These are phyloP conservation scores for Citrus inodora DNA, from an alignment of 345 rosid genomes.

Conservation along the genomic window DNA sequence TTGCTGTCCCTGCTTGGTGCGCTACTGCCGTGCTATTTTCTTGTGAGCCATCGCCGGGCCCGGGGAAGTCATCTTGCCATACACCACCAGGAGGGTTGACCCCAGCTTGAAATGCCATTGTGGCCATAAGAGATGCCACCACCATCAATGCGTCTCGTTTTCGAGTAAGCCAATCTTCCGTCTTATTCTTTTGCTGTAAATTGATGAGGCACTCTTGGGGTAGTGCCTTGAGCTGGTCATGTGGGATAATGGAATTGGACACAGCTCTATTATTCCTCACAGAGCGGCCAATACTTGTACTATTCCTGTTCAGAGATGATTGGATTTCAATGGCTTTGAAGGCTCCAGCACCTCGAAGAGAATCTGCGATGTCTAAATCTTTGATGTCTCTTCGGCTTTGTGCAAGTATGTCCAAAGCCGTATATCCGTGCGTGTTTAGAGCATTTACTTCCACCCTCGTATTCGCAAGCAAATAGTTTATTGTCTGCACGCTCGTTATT, in stretches of 20 bases:
- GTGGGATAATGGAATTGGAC: not conserved
- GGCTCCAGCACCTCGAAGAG: slow-evolving; percentile 14
- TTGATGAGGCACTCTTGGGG: not conserved
- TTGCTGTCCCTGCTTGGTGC: slow-evolving; percentile 21
- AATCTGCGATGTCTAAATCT: slow-evolving; percentile 24
- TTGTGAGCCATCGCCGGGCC: not conserved
- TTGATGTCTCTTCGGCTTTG: slow-evolving; percentile 15
- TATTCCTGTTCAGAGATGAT: not conserved
- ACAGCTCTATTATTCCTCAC: not conserved
- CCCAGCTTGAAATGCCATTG: slow-evolving; percentile 34
- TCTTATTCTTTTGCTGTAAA: not conserved
- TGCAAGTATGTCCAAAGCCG: slow-evolving; percentile 20
- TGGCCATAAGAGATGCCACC: slow-evolving; percentile 36
- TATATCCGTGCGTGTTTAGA: slow-evolving; percentile 23
- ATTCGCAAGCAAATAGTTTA: slow-evolving; percentile 13
- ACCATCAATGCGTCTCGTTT: slow-evolving; percentile 28
- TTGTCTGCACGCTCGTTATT: slow-evolving; percentile 12
- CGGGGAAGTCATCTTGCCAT: slow-evolving; percentile 20
- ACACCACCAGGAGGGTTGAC: slow-evolving; percentile 29
- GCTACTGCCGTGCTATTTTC: not conserved
- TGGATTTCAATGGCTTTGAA: not conserved
- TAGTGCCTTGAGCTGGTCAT: not conserved
- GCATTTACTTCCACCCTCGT: slow-evolving; percentile 16
- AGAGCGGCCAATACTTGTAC: not conserved
- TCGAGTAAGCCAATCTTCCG: slow-evolving; percentile 21